Evolutionary conservation across 495 filamentous ascomycete species (phyloP).

Genomic region (Thermothielavioides terrestris): DNA sequence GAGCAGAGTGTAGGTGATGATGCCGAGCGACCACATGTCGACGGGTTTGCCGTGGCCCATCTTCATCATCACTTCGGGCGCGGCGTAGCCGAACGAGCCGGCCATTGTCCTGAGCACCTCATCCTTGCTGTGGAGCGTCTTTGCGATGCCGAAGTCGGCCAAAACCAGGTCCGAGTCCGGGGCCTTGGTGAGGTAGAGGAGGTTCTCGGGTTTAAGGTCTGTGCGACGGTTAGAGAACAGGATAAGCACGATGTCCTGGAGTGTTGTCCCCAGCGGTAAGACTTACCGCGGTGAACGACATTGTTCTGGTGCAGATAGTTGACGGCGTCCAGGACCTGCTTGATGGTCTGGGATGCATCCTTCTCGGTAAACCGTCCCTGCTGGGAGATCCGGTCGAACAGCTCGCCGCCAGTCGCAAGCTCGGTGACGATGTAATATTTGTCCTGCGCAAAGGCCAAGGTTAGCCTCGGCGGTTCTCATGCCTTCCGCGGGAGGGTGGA

Average conservation of each 20-base stretch:
- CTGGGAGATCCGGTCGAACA: slow-evolving; percentile 98
- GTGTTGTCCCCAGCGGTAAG: not conserved
- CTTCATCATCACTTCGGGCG: slow-evolving; percentile 97
- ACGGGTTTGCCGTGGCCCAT: slow-evolving; percentile 97
- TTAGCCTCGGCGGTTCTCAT: slow-evolving; percentile 1
- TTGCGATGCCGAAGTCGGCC: slow-evolving; percentile 97
- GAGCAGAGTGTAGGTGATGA: slow-evolving; percentile 98
- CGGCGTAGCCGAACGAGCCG: slow-evolving; percentile 95
- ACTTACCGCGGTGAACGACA: slow-evolving; percentile 86
- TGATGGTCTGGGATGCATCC: slow-evolving; percentile 93
- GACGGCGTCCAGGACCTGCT: slow-evolving; percentile 89
- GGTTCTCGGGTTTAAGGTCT: slow-evolving; percentile 98
- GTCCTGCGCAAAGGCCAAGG: slow-evolving; percentile 53
- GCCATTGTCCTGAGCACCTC: slow-evolving; percentile 97
- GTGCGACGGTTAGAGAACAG: slow-evolving; percentile 1
- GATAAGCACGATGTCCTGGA: not conserved
- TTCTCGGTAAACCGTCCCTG: slow-evolving; percentile 98
- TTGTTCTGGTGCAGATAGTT: slow-evolving; percentile 91
- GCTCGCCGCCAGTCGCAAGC: slow-evolving; percentile 88
- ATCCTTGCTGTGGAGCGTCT: slow-evolving; percentile 86
- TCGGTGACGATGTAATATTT: slow-evolving; percentile 99
- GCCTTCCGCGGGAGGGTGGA: not conserved
- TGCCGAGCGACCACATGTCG: slow-evolving; percentile 98
- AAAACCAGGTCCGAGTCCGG: slow-evolving; percentile 77
- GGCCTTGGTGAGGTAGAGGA: slow-evolving; percentile 79